Base-by-base conservation (phyloP, 768 basidiomycete genomes). In the Hygrophorus russula region DNA sequence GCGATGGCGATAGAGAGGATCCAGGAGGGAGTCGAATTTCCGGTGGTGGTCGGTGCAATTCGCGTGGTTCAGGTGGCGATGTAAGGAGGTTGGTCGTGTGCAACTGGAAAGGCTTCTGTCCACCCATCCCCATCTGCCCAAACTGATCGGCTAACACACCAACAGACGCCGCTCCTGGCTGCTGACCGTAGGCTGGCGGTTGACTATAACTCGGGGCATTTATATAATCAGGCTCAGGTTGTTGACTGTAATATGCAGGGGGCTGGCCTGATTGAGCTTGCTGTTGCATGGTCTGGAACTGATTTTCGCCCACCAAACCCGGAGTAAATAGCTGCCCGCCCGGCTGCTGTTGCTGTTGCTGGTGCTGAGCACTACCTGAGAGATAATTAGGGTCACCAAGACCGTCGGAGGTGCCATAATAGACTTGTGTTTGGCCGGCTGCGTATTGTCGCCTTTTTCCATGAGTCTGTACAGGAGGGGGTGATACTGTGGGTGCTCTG, bases 51-150 rank as follows among this genome's bases (percentile, higher is more conserved):
- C 73, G 68, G 34, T 74, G 67, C 36, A 99, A 68, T 49, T 90
- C 91, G 38, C 77, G 74, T 2, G 94, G 92, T 58, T 98, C 91
- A 19, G 93, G 88, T 27, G 91, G 90, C 30, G 86, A 80, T 2
- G 90, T 89, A 57, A 98, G 78, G 38, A 99, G 73, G 68, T 98
- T 98, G 46, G 88, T 76, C 1, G 91, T 96, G 59, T 80, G 77
- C 35, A 93, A 71, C 46, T 79, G 76, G 55, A 85, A 78, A 36
- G 77, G 78, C 56, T 82, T 86, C 59, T 78, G 78, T n/a, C 76
- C 78, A 5, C 69, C 75, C 58, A 97, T 64, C 36, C 82, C 81
- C 93, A 97, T 93, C 62, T 84, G 78, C 20, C 80, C 69, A 55
- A 98, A 96, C 61, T 96, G 91, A 51, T 82, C 80, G 2, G 85